Conservation (phyloP, 228 moss, liverwort and hornwort species). For the Sphagnum fallax region DNA sequence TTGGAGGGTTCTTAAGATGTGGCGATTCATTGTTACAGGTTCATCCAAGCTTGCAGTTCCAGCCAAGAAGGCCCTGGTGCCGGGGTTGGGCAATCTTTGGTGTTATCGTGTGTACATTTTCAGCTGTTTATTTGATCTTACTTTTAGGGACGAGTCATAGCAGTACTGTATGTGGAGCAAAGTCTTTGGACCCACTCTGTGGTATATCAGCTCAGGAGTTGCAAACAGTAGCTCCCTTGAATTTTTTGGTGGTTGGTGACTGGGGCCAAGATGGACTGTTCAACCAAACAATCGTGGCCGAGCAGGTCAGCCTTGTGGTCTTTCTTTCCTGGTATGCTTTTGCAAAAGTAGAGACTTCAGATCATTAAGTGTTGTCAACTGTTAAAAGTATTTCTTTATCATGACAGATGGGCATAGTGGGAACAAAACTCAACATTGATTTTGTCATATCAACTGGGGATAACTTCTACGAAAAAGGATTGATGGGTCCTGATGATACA, state of each 20-base stretch:
- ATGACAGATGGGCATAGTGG: slow-evolving; percentile 78
- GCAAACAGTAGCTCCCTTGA: slow-evolving; percentile 22
- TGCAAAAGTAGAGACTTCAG: too few species aligned
- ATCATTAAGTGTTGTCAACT: too few species aligned
- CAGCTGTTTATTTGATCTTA: too few species aligned
- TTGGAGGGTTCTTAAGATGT: too few species aligned
- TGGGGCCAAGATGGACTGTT: slow-evolving; percentile 77
- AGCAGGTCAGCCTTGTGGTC: slow-evolving; percentile 29
- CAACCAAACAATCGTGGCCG: slow-evolving; percentile 69
- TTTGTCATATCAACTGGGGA: slow-evolving; percentile 83
- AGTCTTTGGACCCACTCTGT: neutral
- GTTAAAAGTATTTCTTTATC: too few species aligned
- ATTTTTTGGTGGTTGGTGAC: slow-evolving; percentile 77
- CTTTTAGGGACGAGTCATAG: too few species aligned
- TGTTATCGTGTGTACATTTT: too few species aligned
- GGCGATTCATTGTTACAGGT: too few species aligned
- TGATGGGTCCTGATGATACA: slow-evolving; percentile 46
- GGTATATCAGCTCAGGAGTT: neutral
- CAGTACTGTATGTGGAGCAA: neutral
- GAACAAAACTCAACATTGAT: slow-evolving; percentile 29
- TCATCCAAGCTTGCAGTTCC: too few species aligned
- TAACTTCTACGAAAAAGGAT: slow-evolving; percentile 77
- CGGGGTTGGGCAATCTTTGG: too few species aligned
- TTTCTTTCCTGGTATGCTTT: too few species aligned
- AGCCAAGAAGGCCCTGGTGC: too few species aligned